Conservation (phyloP, 495 filamentous ascomycete species). For the Symbiotaphrina buchneri region DNA sequence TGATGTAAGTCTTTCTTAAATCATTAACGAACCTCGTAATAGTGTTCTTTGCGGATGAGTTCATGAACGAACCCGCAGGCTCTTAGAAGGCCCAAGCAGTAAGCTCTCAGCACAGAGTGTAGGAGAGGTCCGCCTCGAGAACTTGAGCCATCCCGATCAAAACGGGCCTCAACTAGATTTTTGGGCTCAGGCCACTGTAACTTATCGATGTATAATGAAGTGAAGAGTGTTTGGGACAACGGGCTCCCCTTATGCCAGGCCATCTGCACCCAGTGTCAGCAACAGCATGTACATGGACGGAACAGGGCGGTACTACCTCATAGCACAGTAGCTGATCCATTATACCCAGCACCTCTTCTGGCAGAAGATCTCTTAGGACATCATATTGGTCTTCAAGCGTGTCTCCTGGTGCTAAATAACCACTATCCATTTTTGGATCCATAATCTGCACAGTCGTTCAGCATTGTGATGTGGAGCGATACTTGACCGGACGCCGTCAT, state of each 20-base stretch:
- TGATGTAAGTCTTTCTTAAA: not conserved
- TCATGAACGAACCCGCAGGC: conserved; percentile 59
- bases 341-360: conserved; percentile 70
- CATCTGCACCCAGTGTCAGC: conserved; percentile 31
- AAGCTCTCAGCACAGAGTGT: conserved; percentile 53
- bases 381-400: conserved; percentile 75
- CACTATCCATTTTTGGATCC: conserved; percentile 98
- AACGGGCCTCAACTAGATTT: conserved; percentile 46
- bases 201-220: conserved; percentile 78
- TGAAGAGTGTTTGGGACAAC: conserved; percentile 83
- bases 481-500: conserved; percentile 1
- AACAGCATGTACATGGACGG: conserved; percentile 1
- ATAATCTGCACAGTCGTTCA: conserved; percentile 47
- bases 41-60: conserved; percentile 53
- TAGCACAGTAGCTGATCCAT: conserved; percentile 85
- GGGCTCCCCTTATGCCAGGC: conserved; percentile 93
- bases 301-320: conserved; percentile 31
- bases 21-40: conserved; percentile 50
- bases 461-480: not conserved
- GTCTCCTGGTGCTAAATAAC: conserved; percentile 51
- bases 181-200: conserved; percentile 49
- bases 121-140: conserved; percentile 21
- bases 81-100: conserved; percentile 70
- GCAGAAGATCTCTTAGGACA: conserved; percentile 38
- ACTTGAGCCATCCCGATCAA: conserved; percentile 16